Evolutionary conservation across 495 filamentous ascomycete genomes (phyloP), one percentile per base, ranked within the genome.

Genomic region (Haplographium delicatum): DNA sequence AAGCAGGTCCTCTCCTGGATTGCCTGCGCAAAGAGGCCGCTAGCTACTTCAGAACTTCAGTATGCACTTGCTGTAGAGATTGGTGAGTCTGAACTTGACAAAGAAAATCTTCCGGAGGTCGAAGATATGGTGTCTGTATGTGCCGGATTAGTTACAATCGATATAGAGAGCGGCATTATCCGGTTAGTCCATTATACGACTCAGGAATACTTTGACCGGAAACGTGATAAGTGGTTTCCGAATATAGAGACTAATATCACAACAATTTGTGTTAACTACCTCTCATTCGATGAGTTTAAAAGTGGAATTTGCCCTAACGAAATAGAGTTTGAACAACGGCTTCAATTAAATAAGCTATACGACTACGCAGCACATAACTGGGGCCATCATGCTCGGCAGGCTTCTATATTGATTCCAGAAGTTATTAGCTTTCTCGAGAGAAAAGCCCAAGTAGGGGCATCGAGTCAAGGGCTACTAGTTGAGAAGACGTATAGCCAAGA

Each of bases 141-240:
- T 30, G 56, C 58, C 24, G 68, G 68, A 1, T 54, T 71, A 22
- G 66, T 69, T 1, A 60, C 57, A 8, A 52, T 69, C 5, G 65
- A 71, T 9, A 54, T 57, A 15, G 58, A 68, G 24, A 63, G 56
- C 44, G 50, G 59, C 7, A 62, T 54, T 10, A 62, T 69, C 15
- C 62, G 65, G 5, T 44, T 56, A 31, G 46, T 55, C 5, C 52
- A 55, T 20, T 50, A 55, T 34, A 55, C 52, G 15, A 30, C 47
- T 2, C 52, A 56, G 18, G 53, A 56, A 46, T 51, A 51, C 34
- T 45, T 56, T 15, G 34, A 47, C 10, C 30, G 38, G 41, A 50
- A 22, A 5, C 46, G 38, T 19, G 13, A 30, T 2, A 23, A 22
- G 2, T 45, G 46, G 39, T 50, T 46, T n/a, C 46, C 47, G 4